Evolutionary conservation across 164 flowering plant genomes (phyloP), one percentile per base, ranked within the genome.

Genomic region (Dillenia turbinata): DNA sequence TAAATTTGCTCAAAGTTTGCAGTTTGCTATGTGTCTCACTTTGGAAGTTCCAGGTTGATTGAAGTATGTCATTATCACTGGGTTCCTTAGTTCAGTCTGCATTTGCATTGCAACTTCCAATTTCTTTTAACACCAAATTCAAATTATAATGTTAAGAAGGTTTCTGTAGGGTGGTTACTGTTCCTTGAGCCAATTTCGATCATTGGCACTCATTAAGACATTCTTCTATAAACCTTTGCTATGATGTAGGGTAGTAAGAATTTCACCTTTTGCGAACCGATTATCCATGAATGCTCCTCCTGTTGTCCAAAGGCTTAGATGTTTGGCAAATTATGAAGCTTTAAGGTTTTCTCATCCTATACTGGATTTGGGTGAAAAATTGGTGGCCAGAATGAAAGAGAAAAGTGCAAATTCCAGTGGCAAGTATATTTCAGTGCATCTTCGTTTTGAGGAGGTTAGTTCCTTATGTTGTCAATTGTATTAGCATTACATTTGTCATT

Each of bases 231-330:
- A 33, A 33, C 40, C 40, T 33, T 33, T 33, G 40, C 40, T 33
- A 16, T 59, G 53, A 63, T 24, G 47, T 81, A 95, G 99, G 87
- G 66, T 92, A 44, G 80, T 95, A 75, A 79, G 99, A 77, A 92
- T 95, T 55, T 92, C 99, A 22, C 99, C 99, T 47, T 95, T 95
- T 73, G 97, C 99, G 64, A 95, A 95, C 75, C 84, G 97, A 13
- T 67, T 95, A 69, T 88, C 99, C 64, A 77, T 82, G 65, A 94
- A 88, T 80, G 89, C 85, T 66, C 99, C 97, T 69, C 82, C 94
- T 55, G 82, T 83, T 44, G 91, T 92, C 57, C 99, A 95, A 66
- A 76, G 84, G 26, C 94, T 89, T 57, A 79, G 99, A 76, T 95
- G 99, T 79, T 79, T 92, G 82, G 97, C 97, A 59, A 95, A 95